phyloP scores from a whole-genome alignment of 352 stramenopile species.

The Phytophthora pini region DNA sequence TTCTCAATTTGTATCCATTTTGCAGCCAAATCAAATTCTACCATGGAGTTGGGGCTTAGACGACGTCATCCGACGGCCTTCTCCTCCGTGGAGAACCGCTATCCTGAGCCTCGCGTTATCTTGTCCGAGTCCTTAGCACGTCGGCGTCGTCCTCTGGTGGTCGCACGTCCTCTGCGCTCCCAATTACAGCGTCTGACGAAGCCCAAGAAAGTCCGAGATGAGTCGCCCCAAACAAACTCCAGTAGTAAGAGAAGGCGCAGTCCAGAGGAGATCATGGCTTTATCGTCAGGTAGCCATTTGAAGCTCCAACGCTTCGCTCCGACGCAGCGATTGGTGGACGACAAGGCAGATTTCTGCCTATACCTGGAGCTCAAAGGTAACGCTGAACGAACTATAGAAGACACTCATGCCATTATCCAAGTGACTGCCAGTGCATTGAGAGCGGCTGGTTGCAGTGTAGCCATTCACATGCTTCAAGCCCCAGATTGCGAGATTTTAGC shows the following conservation, averaged over 20 bases:
- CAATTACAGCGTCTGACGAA: slow-evolving; percentile 25
- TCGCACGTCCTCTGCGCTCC: slow-evolving; percentile 24
- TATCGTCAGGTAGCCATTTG: slow-evolving; percentile 29
- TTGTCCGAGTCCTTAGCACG: slow-evolving; percentile 19
- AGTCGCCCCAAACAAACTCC: not conserved
- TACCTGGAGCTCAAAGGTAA: slow-evolving; percentile 32
- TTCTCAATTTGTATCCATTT: not conserved
- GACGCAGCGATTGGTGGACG: slow-evolving; percentile 34
- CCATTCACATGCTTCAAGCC: slow-evolving; percentile 47
- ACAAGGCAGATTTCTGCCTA: slow-evolving; percentile 48
- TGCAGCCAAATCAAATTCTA: slow-evolving; percentile 1
- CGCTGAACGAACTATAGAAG: slow-evolving; percentile 18
- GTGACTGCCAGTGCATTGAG: slow-evolving; percentile 43
- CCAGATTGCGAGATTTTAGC: slow-evolving; percentile 37
- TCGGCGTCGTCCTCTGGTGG: slow-evolving; percentile 15
- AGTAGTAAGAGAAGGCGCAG: slow-evolving; percentile 15
- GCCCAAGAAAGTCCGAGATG: slow-evolving; percentile 10
- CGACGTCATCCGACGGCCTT: slow-evolving; percentile 16
- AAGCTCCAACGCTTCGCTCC: slow-evolving; percentile 43
- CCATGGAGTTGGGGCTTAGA: slow-evolving; percentile 18
- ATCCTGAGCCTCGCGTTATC: slow-evolving; percentile 1
- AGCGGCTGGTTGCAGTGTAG: slow-evolving; percentile 47
- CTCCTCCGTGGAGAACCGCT: slow-evolving; percentile 1
- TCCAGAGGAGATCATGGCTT: not conserved
- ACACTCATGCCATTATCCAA: slow-evolving; percentile 48